Percentiles rank a stretch among this genome's conserved stretches.
These are phyloP conservation scores for Balamuthia mandrillaris DNA, from an alignment of 208 protist species.

Conservation along the genomic window DNA sequence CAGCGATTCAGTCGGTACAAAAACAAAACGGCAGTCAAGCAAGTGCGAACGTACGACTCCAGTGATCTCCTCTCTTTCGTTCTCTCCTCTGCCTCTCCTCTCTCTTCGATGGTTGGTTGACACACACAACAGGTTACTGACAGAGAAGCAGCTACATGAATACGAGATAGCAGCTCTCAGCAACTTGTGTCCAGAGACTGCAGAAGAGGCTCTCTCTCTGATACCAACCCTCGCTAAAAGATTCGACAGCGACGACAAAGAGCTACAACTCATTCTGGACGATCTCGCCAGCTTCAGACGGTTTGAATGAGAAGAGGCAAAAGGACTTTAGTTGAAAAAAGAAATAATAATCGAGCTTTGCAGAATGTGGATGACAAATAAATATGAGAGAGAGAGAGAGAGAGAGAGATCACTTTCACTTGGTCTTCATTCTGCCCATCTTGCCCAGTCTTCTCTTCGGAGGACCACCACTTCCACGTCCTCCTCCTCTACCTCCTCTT, in stretches of 20 bases:
- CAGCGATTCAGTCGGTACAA: slow-evolving; percentile 58
- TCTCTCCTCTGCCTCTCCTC: too few species aligned
- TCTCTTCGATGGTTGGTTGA: too few species aligned
- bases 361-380: too few species aligned
- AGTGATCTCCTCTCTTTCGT: not conserved
- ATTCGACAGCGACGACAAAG: slow-evolving; percentile 49
- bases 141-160: slow-evolving; percentile 52
- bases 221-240: slow-evolving; percentile 44
- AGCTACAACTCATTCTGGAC: not conserved
- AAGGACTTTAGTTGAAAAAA: too few species aligned
- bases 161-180: slow-evolving; percentile 50
- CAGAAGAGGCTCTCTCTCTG: slow-evolving; percentile 54
- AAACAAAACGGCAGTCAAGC: slow-evolving; percentile 52
- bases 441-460: not conserved
- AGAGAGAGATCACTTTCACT: too few species aligned
- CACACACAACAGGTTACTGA: not conserved
- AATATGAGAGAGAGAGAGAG: too few species aligned
- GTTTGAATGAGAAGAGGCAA: slow-evolving; percentile 5
- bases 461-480: not conserved
- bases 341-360: too few species aligned
- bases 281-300: slow-evolving; percentile 2
- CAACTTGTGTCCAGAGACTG: slow-evolving; percentile 54
- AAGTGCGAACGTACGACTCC: slow-evolving; percentile 40
- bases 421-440: slow-evolving; percentile 7
- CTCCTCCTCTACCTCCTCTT: not conserved